Percentiles rank a stretch among this genome's conserved stretches.
Evolutionary conservation across 2,329 filamentous ascomycete genomes (phyloP).

Genomic region (Diaporthe amygdali): DNA sequence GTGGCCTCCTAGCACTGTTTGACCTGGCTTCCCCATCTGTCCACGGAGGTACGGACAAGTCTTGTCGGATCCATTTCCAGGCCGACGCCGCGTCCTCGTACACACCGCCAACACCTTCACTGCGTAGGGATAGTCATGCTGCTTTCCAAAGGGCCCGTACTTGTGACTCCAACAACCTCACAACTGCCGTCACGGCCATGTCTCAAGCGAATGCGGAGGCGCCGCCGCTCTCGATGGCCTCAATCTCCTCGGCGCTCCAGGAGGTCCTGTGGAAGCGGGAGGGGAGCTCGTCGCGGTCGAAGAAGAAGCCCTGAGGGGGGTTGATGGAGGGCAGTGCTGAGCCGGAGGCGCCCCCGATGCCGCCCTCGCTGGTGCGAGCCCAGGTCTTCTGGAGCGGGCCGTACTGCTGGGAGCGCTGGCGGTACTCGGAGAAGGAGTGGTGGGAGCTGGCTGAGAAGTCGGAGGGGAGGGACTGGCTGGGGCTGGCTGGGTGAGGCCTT

Average conservation of each 20-base stretch:
- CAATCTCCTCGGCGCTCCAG: slow-evolving; percentile 85
- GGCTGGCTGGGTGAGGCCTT: slow-evolving; percentile 74
- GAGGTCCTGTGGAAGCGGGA: slow-evolving; percentile 77
- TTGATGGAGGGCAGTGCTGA: slow-evolving; percentile 74
- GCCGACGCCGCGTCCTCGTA: background rate
- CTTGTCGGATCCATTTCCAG: background rate
- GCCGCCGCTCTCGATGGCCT: slow-evolving; percentile 92
- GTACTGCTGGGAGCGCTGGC: slow-evolving; percentile 78
- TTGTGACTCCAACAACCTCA: background rate
- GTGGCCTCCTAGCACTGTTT: background rate
- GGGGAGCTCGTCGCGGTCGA: slow-evolving; percentile 89
- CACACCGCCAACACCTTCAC: background rate
- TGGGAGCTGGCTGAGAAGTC: slow-evolving; percentile 50
- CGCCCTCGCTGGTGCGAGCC: slow-evolving; percentile 35
- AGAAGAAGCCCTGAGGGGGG: slow-evolving; percentile 76
- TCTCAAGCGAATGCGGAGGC: slow-evolving; percentile 62
- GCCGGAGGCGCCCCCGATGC: slow-evolving; percentile 69
- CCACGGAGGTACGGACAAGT: background rate
- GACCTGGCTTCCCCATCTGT: background rate
- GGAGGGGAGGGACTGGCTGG: slow-evolving; percentile 66
- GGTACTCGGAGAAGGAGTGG: slow-evolving; percentile 77
- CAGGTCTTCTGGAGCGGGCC: slow-evolving; percentile 70
- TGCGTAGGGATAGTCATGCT: background rate
- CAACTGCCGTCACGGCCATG: background rate
- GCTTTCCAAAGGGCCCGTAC: background rate